Evolutionary conservation across 768 basidiomycete genomes (phyloP).

Genomic region (Lactarius hengduanensis): DNA sequence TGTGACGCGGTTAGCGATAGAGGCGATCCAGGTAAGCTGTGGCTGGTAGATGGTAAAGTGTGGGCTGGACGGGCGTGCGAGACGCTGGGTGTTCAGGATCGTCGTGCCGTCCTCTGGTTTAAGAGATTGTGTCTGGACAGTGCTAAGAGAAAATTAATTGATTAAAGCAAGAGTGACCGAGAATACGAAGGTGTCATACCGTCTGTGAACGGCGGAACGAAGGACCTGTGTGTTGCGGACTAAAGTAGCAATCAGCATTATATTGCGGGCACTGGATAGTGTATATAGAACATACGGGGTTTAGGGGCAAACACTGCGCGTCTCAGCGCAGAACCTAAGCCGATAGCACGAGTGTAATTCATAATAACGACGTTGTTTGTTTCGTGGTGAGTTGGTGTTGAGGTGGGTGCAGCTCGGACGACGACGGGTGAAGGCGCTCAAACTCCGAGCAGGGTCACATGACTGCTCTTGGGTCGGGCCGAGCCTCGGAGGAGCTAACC

Average conservation of each 20-base stretch:
- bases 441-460: neutral
- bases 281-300: conserved; percentile 32
- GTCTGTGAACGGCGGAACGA: conserved; percentile 23
- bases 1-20: conserved; percentile 85
- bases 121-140: conserved; percentile 63
- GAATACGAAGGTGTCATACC: conserved; percentile 23
- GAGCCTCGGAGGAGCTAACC: no score
- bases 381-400: neutral
- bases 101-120: conserved; percentile 54
- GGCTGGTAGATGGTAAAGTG: conserved; percentile 97
- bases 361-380: conserved; percentile 29
- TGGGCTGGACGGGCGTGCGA: conserved; percentile 86
- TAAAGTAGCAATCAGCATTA: conserved; percentile 12
- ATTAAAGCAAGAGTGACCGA: neutral
- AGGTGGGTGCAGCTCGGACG: neutral
- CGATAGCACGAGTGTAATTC: conserved; percentile 51
- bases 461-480: neutral
- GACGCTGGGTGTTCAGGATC: conserved; percentile 85
- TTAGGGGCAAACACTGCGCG: conserved; percentile 44
- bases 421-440: neutral
- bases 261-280: neutral
- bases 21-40: conserved; percentile 86
- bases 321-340: conserved; percentile 57
- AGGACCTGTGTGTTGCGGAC: conserved; percentile 27
- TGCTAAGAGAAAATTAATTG: conserved; percentile 36